Evolutionary conservation across 257 asterid genomes (phyloP).

Genomic region (Coffea eugenioides): DNA sequence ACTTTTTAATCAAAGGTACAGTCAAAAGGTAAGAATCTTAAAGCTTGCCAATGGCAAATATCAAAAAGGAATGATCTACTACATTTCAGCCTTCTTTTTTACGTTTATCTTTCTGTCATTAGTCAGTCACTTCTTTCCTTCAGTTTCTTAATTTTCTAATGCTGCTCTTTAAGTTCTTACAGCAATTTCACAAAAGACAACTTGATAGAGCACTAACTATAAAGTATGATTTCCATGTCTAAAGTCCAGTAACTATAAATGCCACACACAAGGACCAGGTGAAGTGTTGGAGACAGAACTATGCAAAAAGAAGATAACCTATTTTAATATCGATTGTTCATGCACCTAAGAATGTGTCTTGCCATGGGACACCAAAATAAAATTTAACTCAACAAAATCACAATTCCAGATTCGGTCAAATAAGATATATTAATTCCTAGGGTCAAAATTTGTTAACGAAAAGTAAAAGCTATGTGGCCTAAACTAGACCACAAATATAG

Average conservation of each 20-base stretch:
- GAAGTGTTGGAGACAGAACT: neutral
- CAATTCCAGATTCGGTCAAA: neutral
- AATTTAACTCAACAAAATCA: neutral
- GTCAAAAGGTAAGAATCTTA: neutral
- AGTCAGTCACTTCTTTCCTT: neutral
- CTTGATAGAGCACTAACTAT: neutral
- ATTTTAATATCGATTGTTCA: neutral
- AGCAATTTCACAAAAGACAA: neutral
- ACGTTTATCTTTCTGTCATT: neutral
- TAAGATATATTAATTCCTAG: neutral
- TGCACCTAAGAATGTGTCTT: neutral
- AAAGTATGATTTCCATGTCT: neutral
- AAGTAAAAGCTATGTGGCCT: neutral
- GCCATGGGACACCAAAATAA: neutral
- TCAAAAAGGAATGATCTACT: neutral
- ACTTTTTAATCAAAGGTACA: neutral
- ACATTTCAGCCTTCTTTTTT: neutral
- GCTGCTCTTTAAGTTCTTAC: neutral
- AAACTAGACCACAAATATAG: neutral
- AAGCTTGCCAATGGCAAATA: neutral
- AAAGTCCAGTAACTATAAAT: neutral
- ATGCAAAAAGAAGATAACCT: neutral
- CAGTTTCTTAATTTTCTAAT: too few relatives aligned
- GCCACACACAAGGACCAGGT: neutral
- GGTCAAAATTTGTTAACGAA: neutral